A percentile compares a stretch with the other conserved stretches of the same genome.
Conservation (phyloP, 306 rosid genomes). For the Cicer pinnatifidum region DNA sequence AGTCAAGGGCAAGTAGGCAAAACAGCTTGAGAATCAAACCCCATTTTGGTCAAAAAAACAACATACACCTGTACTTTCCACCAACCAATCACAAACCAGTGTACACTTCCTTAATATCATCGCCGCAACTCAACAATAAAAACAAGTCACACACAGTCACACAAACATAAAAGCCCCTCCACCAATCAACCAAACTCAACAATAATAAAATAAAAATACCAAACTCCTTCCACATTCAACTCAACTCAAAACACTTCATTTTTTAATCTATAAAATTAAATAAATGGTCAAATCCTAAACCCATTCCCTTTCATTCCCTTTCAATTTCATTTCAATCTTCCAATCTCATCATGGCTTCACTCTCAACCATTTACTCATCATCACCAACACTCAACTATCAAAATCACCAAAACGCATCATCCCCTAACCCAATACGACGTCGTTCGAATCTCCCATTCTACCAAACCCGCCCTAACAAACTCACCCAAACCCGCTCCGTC, state of each 20-base stretch:
- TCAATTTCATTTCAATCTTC: not conserved
- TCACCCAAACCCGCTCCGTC: constrained; percentile 50
- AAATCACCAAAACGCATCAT: constrained; percentile 31
- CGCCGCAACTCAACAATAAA: constrained; percentile 39
- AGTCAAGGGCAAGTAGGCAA: constrained; percentile 43
- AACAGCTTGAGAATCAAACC: not conserved
- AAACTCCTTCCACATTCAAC: not conserved
- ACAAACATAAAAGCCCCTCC: constrained; percentile 14
- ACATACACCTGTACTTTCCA: not conserved
- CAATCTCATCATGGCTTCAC: constrained; percentile 66
- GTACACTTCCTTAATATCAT: constrained; percentile 34
- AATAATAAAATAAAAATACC: not conserved
- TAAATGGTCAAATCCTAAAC: constrained; percentile 20
- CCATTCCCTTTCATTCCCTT: not conserved
- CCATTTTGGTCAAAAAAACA: constrained; percentile 33
- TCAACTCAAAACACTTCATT: not conserved
- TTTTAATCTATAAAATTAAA: not conserved
- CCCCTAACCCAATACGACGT: constrained; percentile 1
- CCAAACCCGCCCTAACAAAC: constrained; percentile 45
- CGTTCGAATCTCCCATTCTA: constrained; percentile 41
- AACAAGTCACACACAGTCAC: constrained; percentile 40
- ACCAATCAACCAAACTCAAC: not conserved
- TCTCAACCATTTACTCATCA: constrained; percentile 75
- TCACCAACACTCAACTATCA: constrained; percentile 64
- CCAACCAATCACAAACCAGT: constrained; percentile 47